Percentiles rank a stretch among this genome's conserved stretches.
Evolutionary conservation across 768 basidiomycete genomes (phyloP).

Genomic region (Suillus fuscotomentosus): DNA sequence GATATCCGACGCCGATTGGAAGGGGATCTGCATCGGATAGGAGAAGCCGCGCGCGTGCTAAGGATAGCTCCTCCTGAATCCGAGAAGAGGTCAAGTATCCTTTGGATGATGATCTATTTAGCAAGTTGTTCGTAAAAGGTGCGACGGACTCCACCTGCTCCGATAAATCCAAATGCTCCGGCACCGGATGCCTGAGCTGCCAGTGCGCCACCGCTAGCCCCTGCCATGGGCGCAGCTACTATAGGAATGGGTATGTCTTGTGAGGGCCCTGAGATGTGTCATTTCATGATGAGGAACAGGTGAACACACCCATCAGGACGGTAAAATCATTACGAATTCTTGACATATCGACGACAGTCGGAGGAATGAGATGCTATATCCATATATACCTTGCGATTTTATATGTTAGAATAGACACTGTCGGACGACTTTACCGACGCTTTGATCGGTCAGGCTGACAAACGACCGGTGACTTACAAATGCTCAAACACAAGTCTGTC

Average conservation of each 20-base stretch:
- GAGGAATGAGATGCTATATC: neutral
- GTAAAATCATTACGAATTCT: neutral
- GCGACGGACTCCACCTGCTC: slow-evolving; percentile 44
- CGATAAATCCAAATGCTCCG: slow-evolving; percentile 77
- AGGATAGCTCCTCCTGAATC: slow-evolving; percentile 48
- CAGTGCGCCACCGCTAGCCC: slow-evolving; percentile 59
- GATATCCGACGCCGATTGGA: slow-evolving; percentile 73
- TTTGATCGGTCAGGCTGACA: too few species aligned
- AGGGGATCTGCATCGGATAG: slow-evolving; percentile 31
- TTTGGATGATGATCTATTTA: slow-evolving; percentile 18
- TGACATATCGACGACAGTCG: neutral
- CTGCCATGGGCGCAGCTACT: slow-evolving; percentile 69
- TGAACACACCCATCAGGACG: neutral
- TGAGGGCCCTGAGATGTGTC: slow-evolving; percentile 26
- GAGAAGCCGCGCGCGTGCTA: slow-evolving; percentile 48
- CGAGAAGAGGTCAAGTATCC: slow-evolving; percentile 47
- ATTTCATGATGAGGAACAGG: neutral
- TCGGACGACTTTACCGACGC: neutral
- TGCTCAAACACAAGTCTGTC: neutral
- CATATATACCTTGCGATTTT: neutral
- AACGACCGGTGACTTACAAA: too few species aligned
- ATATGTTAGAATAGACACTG: neutral
- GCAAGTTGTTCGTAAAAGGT: slow-evolving; percentile 6
- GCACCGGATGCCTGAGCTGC: slow-evolving; percentile 62
- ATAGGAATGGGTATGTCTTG: slow-evolving; percentile 63